Evolutionary conservation across 2,329 filamentous ascomycete genomes (phyloP), one percentile per base, ranked within the genome.

Genomic region (Beauveria brongniartii): DNA sequence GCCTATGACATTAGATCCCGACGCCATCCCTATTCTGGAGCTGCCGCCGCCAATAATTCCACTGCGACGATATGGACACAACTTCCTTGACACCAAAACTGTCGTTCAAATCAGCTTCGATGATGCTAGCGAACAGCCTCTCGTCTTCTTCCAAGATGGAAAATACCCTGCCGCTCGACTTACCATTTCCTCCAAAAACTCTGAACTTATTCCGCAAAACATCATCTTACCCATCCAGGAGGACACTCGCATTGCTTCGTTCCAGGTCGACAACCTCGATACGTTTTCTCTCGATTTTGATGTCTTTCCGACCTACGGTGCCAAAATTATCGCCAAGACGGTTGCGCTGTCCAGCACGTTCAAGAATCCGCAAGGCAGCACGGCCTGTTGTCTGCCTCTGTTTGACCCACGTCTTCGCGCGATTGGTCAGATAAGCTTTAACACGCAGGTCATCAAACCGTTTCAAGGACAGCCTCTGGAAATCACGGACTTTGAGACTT

Each of bases 401-500:
- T 97, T 97, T 65, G 94, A 99, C 70, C 92, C 93, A 5, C 85
- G 94, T 24, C 81, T 97, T 54, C 86, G 93, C 51, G 90, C 92
- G 9, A 97, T 99, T 69, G 94, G 94, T 6, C 90, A 96, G 69
- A 91, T 97, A 66, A 91, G 86, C 65, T 99, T 99, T 78, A 90
- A 90, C 65, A 96, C 91, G 60, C 92, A 97, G 71, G 91, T 97
- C 28, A 95, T 99, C 72, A 97, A 96, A 70, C 94, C 94, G 0
- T 99, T 97, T 76, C 86, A 87, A 64, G 93, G 94, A 8, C 89
- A 92, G 63, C 92, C 94, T 3, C 79, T 99, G 24, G 94, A 99
- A 73, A 97, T 99, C 63, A 96, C 94, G 1, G 92, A 97, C 70
- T 99, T 97, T 68, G 94, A 96, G 64, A 97, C 94, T 0, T 99